phyloP scores from a whole-genome alignment of 1,139 yeast species.

The Groenewaldozyma sp. region DNA sequence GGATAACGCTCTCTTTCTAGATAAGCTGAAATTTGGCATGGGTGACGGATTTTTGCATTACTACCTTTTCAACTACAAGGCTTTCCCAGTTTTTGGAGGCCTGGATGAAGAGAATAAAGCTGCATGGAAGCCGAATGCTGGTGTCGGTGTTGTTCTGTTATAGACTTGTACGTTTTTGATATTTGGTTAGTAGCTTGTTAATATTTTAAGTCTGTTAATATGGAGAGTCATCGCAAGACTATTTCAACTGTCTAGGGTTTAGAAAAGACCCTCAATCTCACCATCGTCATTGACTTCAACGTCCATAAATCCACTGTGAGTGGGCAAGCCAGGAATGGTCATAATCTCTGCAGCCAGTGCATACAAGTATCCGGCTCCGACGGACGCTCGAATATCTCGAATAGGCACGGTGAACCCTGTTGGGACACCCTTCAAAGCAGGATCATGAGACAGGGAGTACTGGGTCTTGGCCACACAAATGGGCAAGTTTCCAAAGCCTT shows the following conservation, averaged over 20 bases:
- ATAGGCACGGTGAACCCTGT: constrained; percentile 90
- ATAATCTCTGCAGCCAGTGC: constrained; percentile 96
- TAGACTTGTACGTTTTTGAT: constrained; percentile 21
- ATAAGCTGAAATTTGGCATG: constrained; percentile 76
- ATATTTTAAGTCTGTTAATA: background rate
- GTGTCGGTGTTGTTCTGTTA: constrained; percentile 82
- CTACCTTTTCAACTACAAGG: constrained; percentile 82
- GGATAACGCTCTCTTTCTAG: constrained; percentile 76
- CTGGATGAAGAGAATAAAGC: constrained; percentile 46
- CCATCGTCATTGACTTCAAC: constrained; percentile 92
- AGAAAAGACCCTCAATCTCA: constrained; percentile 90
- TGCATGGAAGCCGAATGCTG: constrained; percentile 47
- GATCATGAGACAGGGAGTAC: constrained; percentile 92
- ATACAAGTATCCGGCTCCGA: constrained; percentile 94
- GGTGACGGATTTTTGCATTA: constrained; percentile 93
- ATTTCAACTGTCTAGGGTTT: constrained; percentile 22
- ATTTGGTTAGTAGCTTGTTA: constrained; percentile 3
- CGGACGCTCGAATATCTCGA: constrained; percentile 86
- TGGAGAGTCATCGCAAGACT: background rate
- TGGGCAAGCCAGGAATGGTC: constrained; percentile 96
- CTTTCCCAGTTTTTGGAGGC: constrained; percentile 78
- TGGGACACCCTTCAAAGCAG: constrained; percentile 90
- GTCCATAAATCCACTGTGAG: constrained; percentile 94
- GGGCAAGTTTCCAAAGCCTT: constrained; percentile 89
- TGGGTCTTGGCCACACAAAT: constrained; percentile 97